phyloP scores from a whole-genome alignment of 331 rosid species.

The Pyracantha coccinea region DNA sequence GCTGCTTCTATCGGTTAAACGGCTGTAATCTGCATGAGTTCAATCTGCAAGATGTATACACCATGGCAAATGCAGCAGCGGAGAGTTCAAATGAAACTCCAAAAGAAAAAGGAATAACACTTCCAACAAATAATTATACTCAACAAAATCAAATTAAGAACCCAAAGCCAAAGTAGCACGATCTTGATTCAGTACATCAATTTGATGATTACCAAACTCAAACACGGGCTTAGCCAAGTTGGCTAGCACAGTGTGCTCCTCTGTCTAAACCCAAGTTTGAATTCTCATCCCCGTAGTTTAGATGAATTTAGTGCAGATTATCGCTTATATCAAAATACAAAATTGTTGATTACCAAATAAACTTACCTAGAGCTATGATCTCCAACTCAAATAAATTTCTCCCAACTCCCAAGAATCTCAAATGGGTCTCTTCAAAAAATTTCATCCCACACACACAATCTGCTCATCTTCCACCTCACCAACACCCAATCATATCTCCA shows the following conservation, averaged over 20 bases:
- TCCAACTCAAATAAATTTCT: slow-evolving; percentile 9
- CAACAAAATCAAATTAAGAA: neutral
- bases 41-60: neutral
- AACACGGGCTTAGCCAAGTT: no score
- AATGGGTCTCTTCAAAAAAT: slow-evolving; percentile 11
- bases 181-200: neutral
- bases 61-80: neutral
- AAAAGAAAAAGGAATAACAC: neutral
- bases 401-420: slow-evolving; percentile 15
- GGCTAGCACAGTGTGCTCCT: no score
- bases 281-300: no score
- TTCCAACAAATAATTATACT: neutral
- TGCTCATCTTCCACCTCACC: slow-evolving; percentile 17
- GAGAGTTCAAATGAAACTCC: neutral
- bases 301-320: no score
- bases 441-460: neutral
- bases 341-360: neutral
- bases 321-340: no score
- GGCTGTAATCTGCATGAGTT: neutral
- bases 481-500: slow-evolving; percentile 7
- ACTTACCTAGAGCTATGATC: slow-evolving; percentile 19
- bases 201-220: neutral
- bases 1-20: neutral
- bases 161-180: neutral
- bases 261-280: no score